Evolutionary conservation across 2,329 filamentous ascomycete species (phyloP).

Genomic region (Didymella pomorum): DNA sequence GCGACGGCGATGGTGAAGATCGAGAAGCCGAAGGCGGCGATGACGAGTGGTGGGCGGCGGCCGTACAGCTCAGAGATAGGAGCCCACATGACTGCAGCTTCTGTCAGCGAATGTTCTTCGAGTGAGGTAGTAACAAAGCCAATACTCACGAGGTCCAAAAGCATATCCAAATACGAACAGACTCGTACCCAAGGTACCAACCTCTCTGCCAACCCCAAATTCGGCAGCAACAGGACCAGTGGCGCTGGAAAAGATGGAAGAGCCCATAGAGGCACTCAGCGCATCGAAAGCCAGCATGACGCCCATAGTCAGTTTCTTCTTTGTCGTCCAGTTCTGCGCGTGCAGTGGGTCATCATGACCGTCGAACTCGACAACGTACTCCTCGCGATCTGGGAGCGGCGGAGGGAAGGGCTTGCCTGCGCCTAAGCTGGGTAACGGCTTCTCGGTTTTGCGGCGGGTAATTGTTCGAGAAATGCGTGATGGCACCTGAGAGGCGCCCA

Average conservation of each 20-base stretch:
- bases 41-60: conserved; percentile 58
- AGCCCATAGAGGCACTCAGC: conserved; percentile 72
- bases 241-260: conserved; percentile 54
- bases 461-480: conserved; percentile 56
- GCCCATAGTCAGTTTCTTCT: conserved; percentile 76
- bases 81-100: conserved; percentile 51
- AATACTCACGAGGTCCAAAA: conserved; percentile 40
- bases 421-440: conserved; percentile 72
- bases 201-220: conserved; percentile 40
- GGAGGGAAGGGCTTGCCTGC: conserved; percentile 78
- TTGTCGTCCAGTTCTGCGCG: conserved; percentile 85
- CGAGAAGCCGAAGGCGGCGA: conserved; percentile 60
- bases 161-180: conserved; percentile 50
- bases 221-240: conserved; percentile 40
- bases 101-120: background rate
- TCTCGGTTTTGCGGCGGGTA: conserved; percentile 46
- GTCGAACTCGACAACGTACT: conserved; percentile 84
- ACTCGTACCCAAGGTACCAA: conserved; percentile 46
- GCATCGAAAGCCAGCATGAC: conserved; percentile 77
- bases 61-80: conserved; percentile 63
- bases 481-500: conserved; percentile 59
- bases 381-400: conserved; percentile 72
- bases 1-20: conserved; percentile 61
- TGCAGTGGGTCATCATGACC: conserved; percentile 84
- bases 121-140: background rate